A percentile compares a stretch with the other conserved stretches of the same genome.
These are phyloP conservation scores for Sarocladium oryzae DNA, from an alignment of 2,329 filamentous ascomycete genomes.

Conservation along the genomic window DNA sequence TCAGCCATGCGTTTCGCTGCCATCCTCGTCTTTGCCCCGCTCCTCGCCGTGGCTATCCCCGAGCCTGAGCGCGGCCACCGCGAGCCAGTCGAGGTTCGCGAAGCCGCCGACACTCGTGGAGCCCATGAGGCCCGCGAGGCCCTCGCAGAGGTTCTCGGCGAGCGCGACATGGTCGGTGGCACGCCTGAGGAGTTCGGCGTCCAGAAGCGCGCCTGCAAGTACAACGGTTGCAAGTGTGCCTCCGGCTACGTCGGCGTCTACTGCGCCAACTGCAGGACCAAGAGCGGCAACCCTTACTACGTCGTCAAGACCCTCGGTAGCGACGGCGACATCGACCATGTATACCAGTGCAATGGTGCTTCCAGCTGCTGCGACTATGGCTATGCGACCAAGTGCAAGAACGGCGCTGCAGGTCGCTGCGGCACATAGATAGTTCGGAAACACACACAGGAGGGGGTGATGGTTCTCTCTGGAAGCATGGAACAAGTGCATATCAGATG, in stretches of 20 bases:
- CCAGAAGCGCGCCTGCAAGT: background rate
- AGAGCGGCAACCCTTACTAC: background rate
- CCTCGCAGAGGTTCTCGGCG: background rate
- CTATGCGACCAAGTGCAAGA: constrained; percentile 2
- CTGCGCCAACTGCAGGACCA: constrained; percentile 2
- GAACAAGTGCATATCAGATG: background rate
- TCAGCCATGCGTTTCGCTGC: background rate
- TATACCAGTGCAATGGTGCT: background rate
- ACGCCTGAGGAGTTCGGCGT: background rate
- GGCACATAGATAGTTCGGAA: background rate
- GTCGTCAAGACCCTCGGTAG: background rate
- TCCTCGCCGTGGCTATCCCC: background rate
- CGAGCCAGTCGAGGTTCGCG: background rate
- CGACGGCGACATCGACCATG: background rate
- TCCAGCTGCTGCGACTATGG: background rate
- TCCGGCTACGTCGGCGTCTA: background rate
- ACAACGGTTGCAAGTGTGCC: background rate
- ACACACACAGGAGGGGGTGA: background rate
- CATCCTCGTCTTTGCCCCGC: background rate
- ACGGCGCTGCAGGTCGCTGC: background rate
- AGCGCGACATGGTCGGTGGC: background rate
- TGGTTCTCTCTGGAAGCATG: background rate
- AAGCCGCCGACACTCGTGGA: background rate
- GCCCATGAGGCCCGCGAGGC: background rate
- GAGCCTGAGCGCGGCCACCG: background rate